Base-by-base conservation (phyloP, 352 stramenopile species). In the Phytophthora hybrid region DNA sequence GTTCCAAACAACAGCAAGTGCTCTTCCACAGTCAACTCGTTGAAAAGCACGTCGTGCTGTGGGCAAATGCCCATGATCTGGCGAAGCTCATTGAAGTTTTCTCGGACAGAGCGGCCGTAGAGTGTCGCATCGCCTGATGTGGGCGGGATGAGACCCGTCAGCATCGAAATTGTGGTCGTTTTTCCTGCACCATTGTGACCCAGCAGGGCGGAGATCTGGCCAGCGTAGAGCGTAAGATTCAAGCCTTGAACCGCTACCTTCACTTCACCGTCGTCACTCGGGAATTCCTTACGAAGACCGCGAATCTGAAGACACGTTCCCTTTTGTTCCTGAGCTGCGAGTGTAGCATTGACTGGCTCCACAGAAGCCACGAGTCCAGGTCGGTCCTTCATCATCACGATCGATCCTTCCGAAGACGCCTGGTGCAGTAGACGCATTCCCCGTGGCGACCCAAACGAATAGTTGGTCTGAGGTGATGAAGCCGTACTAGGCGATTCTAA, bases 31-130 rank as follows among this genome's bases (percentile, higher is more conserved):
- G 97, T 99, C 44, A 99, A 77, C 19, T 97, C 78, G 39, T 93
- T 90, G 67, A 98, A 99, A 1, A 99, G 78, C 32, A 98, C 97
- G 76, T 99, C 96, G 76, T 99, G 96, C 73, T 99, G 98, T 2
- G 98, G 90, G 78, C 98, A 99, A 54, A 99, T 92, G 49, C 97
- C 97, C 73, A 99, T 91, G 59, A 97, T 87, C 70, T 97, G 77
- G 6, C 97, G 92, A 19, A 99, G 87, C 37, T 90, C 74, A 46
- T 87, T 74, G 66, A 99, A 91, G 63, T 99, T 75, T 47, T 82
- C 37, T 37, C 59, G 71, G 16, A 98, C 78, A 7, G 89, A 96
- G 5, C 82, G 79, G 7, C 93, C 93, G 31, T 84, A 82, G 7
- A 98, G 72, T 13, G 72, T 86, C 11, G 88, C 93, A 62, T 94